These are phyloP conservation scores for Penicillium fimorum DNA, from an alignment of 495 filamentous ascomycete genomes.

Conservation along the genomic window DNA sequence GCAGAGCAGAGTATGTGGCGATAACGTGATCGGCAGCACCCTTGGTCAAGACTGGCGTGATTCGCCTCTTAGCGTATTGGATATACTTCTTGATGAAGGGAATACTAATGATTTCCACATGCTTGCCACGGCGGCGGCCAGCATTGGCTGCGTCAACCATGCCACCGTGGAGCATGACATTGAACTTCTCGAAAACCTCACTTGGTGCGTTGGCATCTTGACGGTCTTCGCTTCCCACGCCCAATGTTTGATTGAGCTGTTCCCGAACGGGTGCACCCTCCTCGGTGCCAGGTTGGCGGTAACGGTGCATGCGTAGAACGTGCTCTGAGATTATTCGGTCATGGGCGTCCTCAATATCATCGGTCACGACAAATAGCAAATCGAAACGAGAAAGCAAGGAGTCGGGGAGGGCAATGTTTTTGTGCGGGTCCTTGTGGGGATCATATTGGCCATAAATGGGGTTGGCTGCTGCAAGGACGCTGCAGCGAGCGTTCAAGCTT, in stretches of 20 bases:
- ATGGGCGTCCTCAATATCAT: conserved; percentile 91
- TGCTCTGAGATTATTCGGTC: conserved; percentile 94
- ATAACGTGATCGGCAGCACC: conserved; percentile 91
- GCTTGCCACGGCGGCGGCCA: conserved; percentile 67
- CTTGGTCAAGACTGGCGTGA: conserved; percentile 89
- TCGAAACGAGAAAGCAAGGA: conserved; percentile 98
- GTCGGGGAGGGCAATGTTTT: conserved; percentile 96
- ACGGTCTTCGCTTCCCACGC: conserved; percentile 81
- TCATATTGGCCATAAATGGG: conserved; percentile 99
- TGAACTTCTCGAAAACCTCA: conserved; percentile 94
- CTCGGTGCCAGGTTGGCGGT: conserved; percentile 89
- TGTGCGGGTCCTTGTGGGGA: conserved; percentile 96
- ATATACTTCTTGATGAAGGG: conserved; percentile 99
- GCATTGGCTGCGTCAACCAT: conserved; percentile 60
- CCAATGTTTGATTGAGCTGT: conserved; percentile 77
- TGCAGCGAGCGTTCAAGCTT: conserved; percentile 93
- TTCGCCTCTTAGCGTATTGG: conserved; percentile 91
- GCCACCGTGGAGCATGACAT: conserved; percentile 91
- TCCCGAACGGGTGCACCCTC: conserved; percentile 95
- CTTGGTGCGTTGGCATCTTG: conserved; percentile 70
- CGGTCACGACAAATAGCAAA: conserved; percentile 95
- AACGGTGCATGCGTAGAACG: conserved; percentile 95
- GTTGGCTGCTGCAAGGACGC: conserved; percentile 95
- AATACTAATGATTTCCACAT: conserved; percentile 90
- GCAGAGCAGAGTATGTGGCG: conserved; percentile 85